These are phyloP conservation scores for Cutaneotrichosporon sp. DNA, from an alignment of 1,284 basidiomycete genomes.

Conservation along the genomic window DNA sequence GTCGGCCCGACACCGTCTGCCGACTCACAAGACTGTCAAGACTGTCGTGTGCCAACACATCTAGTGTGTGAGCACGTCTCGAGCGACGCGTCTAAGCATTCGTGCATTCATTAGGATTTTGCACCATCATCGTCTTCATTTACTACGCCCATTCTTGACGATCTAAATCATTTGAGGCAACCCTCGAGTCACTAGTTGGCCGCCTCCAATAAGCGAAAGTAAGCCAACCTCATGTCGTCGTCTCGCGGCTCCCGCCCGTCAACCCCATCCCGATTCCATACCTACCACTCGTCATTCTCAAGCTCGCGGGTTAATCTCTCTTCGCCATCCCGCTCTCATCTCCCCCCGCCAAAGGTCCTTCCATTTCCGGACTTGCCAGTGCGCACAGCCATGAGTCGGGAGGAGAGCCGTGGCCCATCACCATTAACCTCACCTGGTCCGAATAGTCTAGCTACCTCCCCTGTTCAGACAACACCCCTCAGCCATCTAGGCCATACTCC, in stretches of 20 bases:
- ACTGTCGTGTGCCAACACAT: too few species aligned
- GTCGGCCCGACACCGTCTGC: too few species aligned
- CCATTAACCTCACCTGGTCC: conserved; percentile 8
- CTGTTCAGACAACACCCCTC: neutral
- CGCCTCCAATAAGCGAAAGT: too few species aligned
- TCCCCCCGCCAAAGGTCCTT: conserved; percentile 20
- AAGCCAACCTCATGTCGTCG: conserved; percentile 1
- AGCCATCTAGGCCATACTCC: neutral
- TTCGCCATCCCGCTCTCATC: conserved; percentile 4
- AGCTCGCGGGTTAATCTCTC: conserved; percentile 3
- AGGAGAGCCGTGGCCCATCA: conserved; percentile 4
- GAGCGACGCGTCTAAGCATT: too few species aligned
- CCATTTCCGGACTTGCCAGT: conserved; percentile 21
- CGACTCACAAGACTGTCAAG: too few species aligned
- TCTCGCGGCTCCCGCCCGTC: conserved; percentile 17
- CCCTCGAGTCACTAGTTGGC: too few species aligned
- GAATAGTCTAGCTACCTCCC: neutral
- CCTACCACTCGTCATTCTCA: conserved; percentile 14
- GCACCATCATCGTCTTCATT: too few species aligned
- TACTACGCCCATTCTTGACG: too few species aligned
- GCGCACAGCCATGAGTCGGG: conserved; percentile 11
- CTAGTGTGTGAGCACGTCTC: too few species aligned
- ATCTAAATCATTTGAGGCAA: too few species aligned
- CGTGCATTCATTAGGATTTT: too few species aligned
- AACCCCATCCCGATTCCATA: conserved; percentile 15